Base-by-base conservation (phyloP, 441 rosid genomes). In the Macaranga tanarius region DNA sequence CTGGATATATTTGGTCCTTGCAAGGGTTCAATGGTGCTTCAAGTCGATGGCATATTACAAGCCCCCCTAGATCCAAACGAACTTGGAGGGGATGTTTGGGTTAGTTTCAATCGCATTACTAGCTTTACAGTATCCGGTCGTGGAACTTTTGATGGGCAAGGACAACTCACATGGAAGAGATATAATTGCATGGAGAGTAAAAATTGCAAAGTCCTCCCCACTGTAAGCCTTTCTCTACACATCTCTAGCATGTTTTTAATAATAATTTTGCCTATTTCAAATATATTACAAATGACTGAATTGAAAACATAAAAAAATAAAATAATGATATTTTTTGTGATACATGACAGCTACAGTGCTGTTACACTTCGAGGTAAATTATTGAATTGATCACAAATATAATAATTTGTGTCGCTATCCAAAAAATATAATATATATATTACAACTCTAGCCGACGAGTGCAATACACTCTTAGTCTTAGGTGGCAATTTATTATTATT, bases 171-270 rank as follows among this genome's bases (percentile, higher is more conserved):
- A 44, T 81, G 79, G 79, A 58, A 67, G 42, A 42, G 28, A 67
- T 72, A 76, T 52, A 23, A 71, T 22, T 79, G 84, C 8, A 55
- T 67, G 31, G 23, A 13, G 50, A 62, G 22, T 15, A 31, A 17
- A 8, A 73, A 50, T 20, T 80, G 83, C 71, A 22, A 47, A 7
- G 15, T 34, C 3, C 76, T 81, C 5, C 84, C 81, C 7, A 31
- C 8, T 0, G 85, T 79, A 63, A 75, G 80, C 42, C 8, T 1
- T 66, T 19, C 17, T 19, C 19, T 82, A 10, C 19, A 8, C 69
- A 85, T 85, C 0, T 87, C 88, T 19, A 90, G 84, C 38, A 86
- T 85, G 23, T 85, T 87, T 3, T 4, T 9, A 2, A 48, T 48
- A 15, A 1, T 48, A 48, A n/a, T n/a, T n/a, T n/a, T n/a, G n/a